A percentile compares a stretch with the other conserved stretches of the same genome.
Evolutionary conservation across 116 monocot species (phyloP).

Genomic region (Posidonia oceanica): DNA sequence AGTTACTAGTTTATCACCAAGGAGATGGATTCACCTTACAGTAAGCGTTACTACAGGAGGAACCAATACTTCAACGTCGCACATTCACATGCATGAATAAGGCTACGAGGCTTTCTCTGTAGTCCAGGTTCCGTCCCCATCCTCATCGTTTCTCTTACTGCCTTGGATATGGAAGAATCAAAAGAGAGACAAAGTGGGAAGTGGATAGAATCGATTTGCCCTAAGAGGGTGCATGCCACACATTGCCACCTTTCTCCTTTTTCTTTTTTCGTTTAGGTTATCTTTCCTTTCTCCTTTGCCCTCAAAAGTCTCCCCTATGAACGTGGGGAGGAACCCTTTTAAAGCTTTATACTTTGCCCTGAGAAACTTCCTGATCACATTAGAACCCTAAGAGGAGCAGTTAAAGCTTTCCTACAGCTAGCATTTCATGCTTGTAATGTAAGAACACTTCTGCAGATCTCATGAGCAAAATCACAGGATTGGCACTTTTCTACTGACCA

Average conservation of each 20-base stretch:
- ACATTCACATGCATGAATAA: too few species aligned
- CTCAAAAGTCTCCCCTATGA: background rate
- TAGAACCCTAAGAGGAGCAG: background rate
- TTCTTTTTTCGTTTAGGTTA: background rate
- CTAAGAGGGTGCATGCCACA: background rate
- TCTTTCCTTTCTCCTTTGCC: background rate
- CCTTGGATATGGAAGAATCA: background rate
- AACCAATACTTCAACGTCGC: too few species aligned
- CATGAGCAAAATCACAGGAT: too few species aligned
- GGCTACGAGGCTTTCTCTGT: too few species aligned
- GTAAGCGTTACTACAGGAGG: too few species aligned
- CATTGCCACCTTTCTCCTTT: conserved; percentile 2
- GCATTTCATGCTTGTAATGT: too few species aligned
- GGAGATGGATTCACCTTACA: too few species aligned
- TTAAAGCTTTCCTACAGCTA: too few species aligned
- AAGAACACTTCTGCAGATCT: too few species aligned
- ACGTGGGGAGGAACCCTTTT: background rate
- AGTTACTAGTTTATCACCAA: too few species aligned
- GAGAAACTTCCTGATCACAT: background rate
- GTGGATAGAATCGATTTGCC: background rate
- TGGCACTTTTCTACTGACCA: too few species aligned
- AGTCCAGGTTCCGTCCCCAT: too few species aligned
- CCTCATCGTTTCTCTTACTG: background rate
- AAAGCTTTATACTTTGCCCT: background rate
- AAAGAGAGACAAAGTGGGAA: background rate